Evolutionary conservation across 2,329 filamentous ascomycete species (phyloP), one percentile per base, ranked within the genome.

Genomic region (Thelonectria discophora): DNA sequence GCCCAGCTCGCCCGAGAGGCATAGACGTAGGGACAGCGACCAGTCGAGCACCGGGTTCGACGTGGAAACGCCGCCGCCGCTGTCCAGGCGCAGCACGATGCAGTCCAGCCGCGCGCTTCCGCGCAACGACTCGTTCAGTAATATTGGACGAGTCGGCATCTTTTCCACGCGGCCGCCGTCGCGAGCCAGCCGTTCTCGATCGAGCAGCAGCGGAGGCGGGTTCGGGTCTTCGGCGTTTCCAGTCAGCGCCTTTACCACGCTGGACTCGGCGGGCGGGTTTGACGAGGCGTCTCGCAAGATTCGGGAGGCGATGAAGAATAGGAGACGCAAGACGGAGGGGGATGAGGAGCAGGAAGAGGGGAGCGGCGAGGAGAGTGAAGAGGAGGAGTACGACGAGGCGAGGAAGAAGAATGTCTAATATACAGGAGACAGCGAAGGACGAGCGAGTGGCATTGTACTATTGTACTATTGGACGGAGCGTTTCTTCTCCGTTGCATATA

Each of bases 81-180:
- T 80, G 67, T 78, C 76, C 46, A 80, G 80, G 56, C 80, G 78
- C 77, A 84, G 75, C 78, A 89, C 81, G 20, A 85, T 81, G 27
- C 79, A 79, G 66, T 86, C 83, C 30, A 84, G 83, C 71, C 80
- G 82, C 17, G 79, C 81, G 2, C 80, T 86, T 67, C 94, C 94
- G 9, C 89, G 91, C 62, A 97, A 97, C 80, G 95, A 98, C 78
- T 95, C 92, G 0, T 97, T 97, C 80, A 90, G 90, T 77, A 94
- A 98, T 76, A 90, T 98, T 65, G 90, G 92, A 12, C 88, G 86
- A 50, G 90, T 97, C 67, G 92, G 91, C 63, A 90, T 99, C 78
- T 99, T 98, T 79, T 93, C 94, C 3, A 95, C 92, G 15, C 85
- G 92, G 30, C 93, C 94, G 5, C 85, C 90, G n/a, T 96, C 91